Conservation (phyloP, 2,329 filamentous ascomycete genomes). For the Monascus ruber region DNA sequence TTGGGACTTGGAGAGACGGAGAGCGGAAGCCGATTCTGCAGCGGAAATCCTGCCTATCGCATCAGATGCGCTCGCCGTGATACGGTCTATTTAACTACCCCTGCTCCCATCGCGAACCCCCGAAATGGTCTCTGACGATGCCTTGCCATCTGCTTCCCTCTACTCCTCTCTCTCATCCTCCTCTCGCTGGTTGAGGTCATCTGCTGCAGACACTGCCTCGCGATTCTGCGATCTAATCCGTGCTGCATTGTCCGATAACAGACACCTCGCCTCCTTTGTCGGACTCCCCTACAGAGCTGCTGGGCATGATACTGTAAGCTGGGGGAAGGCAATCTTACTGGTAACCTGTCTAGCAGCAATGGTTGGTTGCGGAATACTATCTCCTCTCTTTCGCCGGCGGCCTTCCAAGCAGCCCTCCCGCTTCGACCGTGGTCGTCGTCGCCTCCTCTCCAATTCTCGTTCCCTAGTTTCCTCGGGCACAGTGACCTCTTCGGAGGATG, state of each 20-base stretch:
- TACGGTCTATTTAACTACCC: no score
- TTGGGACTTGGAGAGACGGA: no score
- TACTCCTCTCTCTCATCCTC: not conserved
- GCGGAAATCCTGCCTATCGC: no score
- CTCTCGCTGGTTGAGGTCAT: not conserved
- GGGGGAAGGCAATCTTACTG: conserved; percentile 19
- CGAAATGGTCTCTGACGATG: no score
- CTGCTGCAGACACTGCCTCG: not conserved
- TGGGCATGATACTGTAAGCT: conserved; percentile 18
- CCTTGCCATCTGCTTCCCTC: not conserved
- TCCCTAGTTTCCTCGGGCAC: conserved; percentile 16
- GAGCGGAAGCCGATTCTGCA: no score
- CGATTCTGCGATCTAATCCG: conserved; percentile 12
- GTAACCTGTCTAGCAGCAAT: conserved; percentile 20
- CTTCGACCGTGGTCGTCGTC: conserved; percentile 11
- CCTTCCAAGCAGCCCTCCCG: conserved; percentile 4
- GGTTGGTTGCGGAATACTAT: conserved; percentile 25
- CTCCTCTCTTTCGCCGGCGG: conserved; percentile 13
- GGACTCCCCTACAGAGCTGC: conserved; percentile 10
- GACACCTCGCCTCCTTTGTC: conserved; percentile 5
- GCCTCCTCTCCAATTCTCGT: conserved; percentile 7
- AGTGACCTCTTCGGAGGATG: conserved; percentile 25
- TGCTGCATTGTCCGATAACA: conserved; percentile 9
- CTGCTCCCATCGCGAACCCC: no score
- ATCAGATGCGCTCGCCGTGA: no score